A percentile compares a stretch with the other conserved stretches of the same genome.
phyloP scores from a whole-genome alignment of 148 eudicot species.

The Diospyros lotus region DNA sequence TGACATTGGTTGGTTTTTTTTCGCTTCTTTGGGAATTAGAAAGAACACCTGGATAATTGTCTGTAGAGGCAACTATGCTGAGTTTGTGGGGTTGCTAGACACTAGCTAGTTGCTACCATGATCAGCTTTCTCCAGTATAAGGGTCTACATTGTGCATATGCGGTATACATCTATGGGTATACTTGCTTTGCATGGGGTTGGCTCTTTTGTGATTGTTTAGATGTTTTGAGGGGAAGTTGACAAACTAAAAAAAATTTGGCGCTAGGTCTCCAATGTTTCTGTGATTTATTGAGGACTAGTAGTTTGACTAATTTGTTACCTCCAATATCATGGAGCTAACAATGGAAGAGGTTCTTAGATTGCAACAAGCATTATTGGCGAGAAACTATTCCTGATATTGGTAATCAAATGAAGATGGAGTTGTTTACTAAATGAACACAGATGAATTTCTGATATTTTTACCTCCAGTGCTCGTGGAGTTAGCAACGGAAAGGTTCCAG shows the following conservation, averaged over 20 bases:
- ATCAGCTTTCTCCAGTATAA: not conserved
- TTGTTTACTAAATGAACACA: no score
- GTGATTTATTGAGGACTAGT: not conserved
- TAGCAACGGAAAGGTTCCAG: not conserved
- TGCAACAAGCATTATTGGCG: no score
- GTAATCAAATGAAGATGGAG: no score
- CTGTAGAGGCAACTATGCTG: not conserved
- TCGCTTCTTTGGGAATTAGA: not conserved
- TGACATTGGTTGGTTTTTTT: no score
- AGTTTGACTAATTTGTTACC: not conserved
- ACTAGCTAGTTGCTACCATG: not conserved
- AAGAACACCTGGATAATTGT: slow-evolving; percentile 1
- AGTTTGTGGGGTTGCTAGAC: not conserved
- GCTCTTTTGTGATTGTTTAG: not conserved
- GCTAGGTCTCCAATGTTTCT: not conserved
- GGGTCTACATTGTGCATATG: not conserved
- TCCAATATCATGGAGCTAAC: not conserved
- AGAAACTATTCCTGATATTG: no score
- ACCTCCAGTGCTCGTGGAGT: not conserved
- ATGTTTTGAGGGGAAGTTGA: not conserved
- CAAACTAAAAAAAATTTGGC: not conserved
- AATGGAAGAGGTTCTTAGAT: no score
- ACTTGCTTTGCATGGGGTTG: no score
- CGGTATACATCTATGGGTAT: not conserved
- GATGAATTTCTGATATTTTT: no score